phyloP scores from a whole-genome alignment of 495 filamentous ascomycete genomes.

The Tuber melanosporum region DNA sequence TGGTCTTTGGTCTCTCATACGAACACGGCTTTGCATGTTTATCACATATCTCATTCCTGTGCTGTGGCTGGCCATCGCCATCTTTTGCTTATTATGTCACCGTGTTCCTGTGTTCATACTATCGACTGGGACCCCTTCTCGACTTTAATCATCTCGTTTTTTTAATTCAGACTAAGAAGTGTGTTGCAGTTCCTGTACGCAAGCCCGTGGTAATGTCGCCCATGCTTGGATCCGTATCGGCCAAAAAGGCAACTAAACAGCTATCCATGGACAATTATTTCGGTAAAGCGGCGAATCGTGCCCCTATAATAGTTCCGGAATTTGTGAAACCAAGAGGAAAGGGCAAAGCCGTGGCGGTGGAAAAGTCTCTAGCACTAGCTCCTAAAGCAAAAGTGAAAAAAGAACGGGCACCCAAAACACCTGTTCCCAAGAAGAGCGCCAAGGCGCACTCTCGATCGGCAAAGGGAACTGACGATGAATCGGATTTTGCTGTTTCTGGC shows the following conservation, averaged over 20 bases:
- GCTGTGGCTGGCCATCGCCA: not conserved
- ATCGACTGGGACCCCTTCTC: not conserved
- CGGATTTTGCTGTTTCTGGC: slow-evolving; percentile 25
- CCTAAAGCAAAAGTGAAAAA: not conserved
- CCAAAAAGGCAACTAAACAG: slow-evolving; percentile 28
- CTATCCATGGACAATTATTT: slow-evolving; percentile 32
- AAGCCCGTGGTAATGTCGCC: not conserved
- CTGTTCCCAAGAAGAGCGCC: slow-evolving; percentile 16
- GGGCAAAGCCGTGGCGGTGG: slow-evolving; percentile 13
- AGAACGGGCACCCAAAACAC: slow-evolving; percentile 12
- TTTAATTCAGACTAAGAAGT: not conserved
- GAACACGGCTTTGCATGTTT: not conserved
- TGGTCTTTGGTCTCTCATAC: not conserved
- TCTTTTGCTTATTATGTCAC: not conserved
- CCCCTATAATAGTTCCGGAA: slow-evolving; percentile 18
- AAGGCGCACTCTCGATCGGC: slow-evolving; percentile 7
- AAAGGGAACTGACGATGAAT: slow-evolving; percentile 19
- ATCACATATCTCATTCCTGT: not conserved
- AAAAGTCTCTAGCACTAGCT: slow-evolving; percentile 11
- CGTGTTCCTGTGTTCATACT: not conserved
- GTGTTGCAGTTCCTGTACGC: not conserved
- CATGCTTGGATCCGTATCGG: slow-evolving; percentile 6
- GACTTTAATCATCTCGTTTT: not conserved
- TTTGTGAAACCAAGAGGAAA: slow-evolving; percentile 11
- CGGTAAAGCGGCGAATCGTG: not conserved